These are phyloP conservation scores for Phytophthora cactorum DNA, from an alignment of 352 stramenopile genomes.

Conservation along the genomic window DNA sequence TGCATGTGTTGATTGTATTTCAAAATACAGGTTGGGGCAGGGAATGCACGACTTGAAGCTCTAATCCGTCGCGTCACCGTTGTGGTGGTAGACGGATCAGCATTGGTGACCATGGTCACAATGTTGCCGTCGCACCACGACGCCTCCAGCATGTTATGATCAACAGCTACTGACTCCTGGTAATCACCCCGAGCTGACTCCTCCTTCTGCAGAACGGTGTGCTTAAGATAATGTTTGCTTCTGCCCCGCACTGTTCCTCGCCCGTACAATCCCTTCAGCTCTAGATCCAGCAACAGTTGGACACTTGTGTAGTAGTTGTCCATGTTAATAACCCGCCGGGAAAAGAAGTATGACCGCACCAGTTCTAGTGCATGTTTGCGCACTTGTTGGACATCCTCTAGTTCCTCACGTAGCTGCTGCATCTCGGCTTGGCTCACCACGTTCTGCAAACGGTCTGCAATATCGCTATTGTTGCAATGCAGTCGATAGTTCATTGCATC, in stretches of 20 bases:
- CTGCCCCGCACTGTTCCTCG: neutral
- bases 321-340: too few relatives aligned
- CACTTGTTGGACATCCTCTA: neutral
- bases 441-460: too few relatives aligned
- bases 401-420: neutral
- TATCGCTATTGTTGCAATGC: too few relatives aligned
- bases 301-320: neutral
- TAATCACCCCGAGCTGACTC: neutral
- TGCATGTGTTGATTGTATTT: too few relatives aligned
- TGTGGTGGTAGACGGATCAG: neutral
- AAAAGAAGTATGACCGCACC: neutral
- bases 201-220: neutral
- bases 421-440: too few relatives aligned
- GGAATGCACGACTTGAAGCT: too few relatives aligned
- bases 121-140: neutral
- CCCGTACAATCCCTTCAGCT: neutral
- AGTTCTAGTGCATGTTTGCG: neutral
- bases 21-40: too few relatives aligned
- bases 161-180: neutral
- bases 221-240: too few relatives aligned
- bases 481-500: neutral
- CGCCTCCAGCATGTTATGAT: neutral
- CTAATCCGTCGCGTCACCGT: too few relatives aligned
- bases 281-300: neutral
- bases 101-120: neutral